Evolutionary conservation across 495 filamentous ascomycete species (phyloP).

Genomic region (Extremus antarcticus): DNA sequence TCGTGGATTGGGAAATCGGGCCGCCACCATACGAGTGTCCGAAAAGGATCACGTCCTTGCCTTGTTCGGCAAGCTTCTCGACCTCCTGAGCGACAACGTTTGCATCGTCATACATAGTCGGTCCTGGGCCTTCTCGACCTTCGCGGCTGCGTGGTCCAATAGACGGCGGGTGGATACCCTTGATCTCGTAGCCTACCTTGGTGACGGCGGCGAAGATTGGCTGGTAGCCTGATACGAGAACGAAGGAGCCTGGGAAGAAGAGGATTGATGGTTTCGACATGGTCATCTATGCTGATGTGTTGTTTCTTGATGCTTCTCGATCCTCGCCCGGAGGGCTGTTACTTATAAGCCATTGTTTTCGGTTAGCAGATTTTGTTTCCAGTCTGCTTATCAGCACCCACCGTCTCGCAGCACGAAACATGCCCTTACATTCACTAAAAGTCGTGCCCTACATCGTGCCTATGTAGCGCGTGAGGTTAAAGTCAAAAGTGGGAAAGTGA

Average conservation of each 20-base stretch:
- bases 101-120: slow-evolving; percentile 6
- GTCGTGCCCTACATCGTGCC: no score
- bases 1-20: slow-evolving; percentile 2
- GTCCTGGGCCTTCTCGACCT: not conserved
- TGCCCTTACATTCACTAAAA: no score
- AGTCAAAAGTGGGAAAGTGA: no score
- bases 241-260: slow-evolving; percentile 1
- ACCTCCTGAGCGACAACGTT: not conserved
- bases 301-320: no score
- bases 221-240: not conserved
- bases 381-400: no score
- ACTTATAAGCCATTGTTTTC: no score
- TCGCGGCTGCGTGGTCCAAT: not conserved
- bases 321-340: no score
- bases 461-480: no score
- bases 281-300: not conserved
- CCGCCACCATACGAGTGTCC: slow-evolving; percentile 11
- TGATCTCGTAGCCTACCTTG: not conserved
- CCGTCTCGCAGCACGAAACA: no score
- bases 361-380: no score
- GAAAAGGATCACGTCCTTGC: slow-evolving; percentile 12
- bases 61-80: slow-evolving; percentile 8
- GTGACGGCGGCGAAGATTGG: not conserved
- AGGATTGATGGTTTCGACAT: not conserved
- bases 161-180: not conserved